Conservation (phyloP, 257 asterid species). For the Solanum paucissectum region DNA sequence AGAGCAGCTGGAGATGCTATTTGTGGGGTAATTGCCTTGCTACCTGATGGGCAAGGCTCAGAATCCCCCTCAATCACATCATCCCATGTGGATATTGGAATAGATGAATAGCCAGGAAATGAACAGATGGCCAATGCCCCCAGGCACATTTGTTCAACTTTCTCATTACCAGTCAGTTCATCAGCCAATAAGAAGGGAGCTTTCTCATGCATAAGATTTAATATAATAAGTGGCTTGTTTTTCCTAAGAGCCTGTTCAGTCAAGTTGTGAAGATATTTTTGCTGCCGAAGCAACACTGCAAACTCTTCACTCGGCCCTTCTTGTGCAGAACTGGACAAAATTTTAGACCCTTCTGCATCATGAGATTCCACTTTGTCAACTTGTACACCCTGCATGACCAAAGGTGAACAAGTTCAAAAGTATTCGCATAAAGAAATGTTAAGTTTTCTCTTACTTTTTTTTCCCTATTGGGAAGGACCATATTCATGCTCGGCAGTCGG, state of each 20-base stretch:
- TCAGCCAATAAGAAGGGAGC: slow-evolving; percentile 41
- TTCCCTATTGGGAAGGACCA: not conserved
- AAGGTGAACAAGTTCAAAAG: not conserved
- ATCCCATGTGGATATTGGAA: slow-evolving; percentile 28
- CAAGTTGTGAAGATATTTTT: slow-evolving; percentile 48
- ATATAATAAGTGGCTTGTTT: slow-evolving; percentile 65
- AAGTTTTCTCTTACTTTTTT: not conserved
- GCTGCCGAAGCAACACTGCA: slow-evolving; percentile 36
- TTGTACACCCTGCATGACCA: slow-evolving; percentile 53
- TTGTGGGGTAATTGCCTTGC: slow-evolving; percentile 23
- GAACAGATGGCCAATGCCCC: slow-evolving; percentile 57
- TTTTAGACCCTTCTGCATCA: slow-evolving; percentile 26
- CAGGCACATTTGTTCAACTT: slow-evolving; percentile 58
- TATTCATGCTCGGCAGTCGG: not conserved
- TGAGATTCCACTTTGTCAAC: slow-evolving; percentile 39
- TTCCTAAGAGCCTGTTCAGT: slow-evolving; percentile 80
- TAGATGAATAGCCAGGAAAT: slow-evolving; percentile 31
- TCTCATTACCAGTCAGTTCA: slow-evolving; percentile 38
- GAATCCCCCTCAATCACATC: slow-evolving; percentile 21
- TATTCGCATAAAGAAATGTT: not conserved
- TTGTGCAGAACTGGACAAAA: slow-evolving; percentile 25
- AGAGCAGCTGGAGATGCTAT: slow-evolving; percentile 28
- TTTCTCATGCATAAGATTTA: slow-evolving; percentile 71
- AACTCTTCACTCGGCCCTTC: slow-evolving; percentile 36
- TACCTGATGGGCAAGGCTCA: slow-evolving; percentile 30